Evolutionary conservation across 805 yeast genomes (phyloP), one percentile per base, ranked within the genome.

Genomic region (Brettanomyces naardenensis): DNA sequence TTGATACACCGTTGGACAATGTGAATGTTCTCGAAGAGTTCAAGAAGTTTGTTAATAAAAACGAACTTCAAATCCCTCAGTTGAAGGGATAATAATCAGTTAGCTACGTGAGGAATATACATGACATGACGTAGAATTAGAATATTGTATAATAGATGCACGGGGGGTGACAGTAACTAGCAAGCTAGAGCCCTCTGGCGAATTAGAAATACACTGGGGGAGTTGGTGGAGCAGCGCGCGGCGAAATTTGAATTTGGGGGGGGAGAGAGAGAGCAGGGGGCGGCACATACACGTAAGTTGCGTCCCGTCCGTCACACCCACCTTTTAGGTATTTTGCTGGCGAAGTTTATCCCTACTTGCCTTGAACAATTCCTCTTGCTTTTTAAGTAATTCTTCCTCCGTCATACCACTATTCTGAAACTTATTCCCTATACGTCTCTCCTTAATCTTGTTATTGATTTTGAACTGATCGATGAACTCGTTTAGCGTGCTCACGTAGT

Each of bases 351-450:
- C 58, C 36, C 66, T 45, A 42, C 64, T 57, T 18, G 62, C 61
- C 33, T 85, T 82, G 62, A 92, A 92, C 42, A 92, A 66, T 57
- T 85, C 95, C 53, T 92, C 97, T 57, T 92, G 98, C 58, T 90
- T 95, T 49, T 76, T 75, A 52, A 92, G 69, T 40, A 92, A 66
- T 58, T 92, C 98, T 58, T 89, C 98, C 55, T 90, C 97, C 2
- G 89, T 68, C 45, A 88, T 69, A 0, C 97, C 97, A 3, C 94
- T 80, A 49, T 86, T 86, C 60, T 88, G 95, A 52, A 92, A 83
- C 63, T 92, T 92, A 56, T 90, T 88, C 48, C 83, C 87, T 54
- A 87, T 85, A 61, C 84, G 80, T 27, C 39, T 44, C 51, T 92
- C 97, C 48, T 92, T 81, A 13, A 86, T 84, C 64, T 89, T 88